Conservation (phyloP, 1,139 yeast genomes). For the Candida albicans region DNA sequence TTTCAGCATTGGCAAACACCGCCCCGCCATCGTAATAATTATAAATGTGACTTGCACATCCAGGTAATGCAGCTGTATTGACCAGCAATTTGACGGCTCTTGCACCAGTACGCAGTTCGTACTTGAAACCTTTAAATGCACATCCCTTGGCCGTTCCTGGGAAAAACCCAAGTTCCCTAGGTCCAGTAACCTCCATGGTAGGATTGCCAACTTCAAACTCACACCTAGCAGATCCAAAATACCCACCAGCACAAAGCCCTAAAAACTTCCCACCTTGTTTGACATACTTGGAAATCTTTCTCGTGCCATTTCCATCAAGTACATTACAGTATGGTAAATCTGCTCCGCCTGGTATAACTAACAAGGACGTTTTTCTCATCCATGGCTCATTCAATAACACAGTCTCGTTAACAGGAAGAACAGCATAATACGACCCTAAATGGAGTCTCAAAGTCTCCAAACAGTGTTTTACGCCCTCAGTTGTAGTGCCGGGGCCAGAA, state of each 20-base stretch:
- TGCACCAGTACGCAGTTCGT: slow-evolving; percentile 76
- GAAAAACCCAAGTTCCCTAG: slow-evolving; percentile 75
- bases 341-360: slow-evolving; percentile 96
- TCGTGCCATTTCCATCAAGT: slow-evolving; percentile 70
- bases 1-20: slow-evolving; percentile 72
- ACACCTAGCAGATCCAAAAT: slow-evolving; percentile 70
- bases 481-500: slow-evolving; percentile 84
- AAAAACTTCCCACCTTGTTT: slow-evolving; percentile 76
- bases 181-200: slow-evolving; percentile 75
- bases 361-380: slow-evolving; percentile 71
- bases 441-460: slow-evolving; percentile 70
- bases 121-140: slow-evolving; percentile 76
- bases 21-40: slow-evolving; percentile 88
- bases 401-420: slow-evolving; percentile 63
- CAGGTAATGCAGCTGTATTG: slow-evolving; percentile 26
- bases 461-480: slow-evolving; percentile 83
- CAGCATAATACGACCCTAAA: slow-evolving; percentile 89
- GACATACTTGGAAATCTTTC: slow-evolving; percentile 61
- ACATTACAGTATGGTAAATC: slow-evolving; percentile 79
- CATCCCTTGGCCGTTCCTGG: slow-evolving; percentile 85
- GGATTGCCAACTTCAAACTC: slow-evolving; percentile 82
- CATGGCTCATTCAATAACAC: slow-evolving; percentile 82
- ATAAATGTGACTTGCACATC: slow-evolving; percentile 23
- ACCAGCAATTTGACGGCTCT: slow-evolving; percentile 53
- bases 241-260: slow-evolving; percentile 98